These are phyloP conservation scores for Thelephora terrestris DNA, from an alignment of 1,284 basidiomycete species.

Conservation along the genomic window DNA sequence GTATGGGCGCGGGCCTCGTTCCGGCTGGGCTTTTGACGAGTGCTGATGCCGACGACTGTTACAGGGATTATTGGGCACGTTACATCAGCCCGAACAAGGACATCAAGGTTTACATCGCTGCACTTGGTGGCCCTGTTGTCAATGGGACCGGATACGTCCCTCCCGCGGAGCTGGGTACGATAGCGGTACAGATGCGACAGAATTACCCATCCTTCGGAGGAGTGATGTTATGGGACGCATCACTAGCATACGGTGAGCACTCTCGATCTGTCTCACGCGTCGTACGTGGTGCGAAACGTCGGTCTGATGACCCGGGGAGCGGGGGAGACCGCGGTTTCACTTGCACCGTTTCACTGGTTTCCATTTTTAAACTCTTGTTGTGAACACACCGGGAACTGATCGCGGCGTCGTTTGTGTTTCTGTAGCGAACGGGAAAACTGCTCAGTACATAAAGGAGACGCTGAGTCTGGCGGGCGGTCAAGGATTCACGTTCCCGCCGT, in stretches of 20 bases:
- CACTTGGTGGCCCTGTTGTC: slow-evolving; percentile 46
- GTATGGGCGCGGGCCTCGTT: slow-evolving; percentile 2
- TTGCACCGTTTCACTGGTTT: too few species aligned
- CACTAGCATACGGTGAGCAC: slow-evolving; percentile 48
- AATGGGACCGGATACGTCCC: slow-evolving; percentile 47
- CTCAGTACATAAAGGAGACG: too few species aligned
- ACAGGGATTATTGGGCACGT: slow-evolving; percentile 53
- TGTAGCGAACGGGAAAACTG: slow-evolving; percentile 39
- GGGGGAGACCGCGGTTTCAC: too few species aligned
- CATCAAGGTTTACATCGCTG: slow-evolving; percentile 53
- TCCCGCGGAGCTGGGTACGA: slow-evolving; percentile 35
- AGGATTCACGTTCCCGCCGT: slow-evolving; percentile 55
- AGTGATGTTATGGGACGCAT: slow-evolving; percentile 66
- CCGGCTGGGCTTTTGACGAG: neutral
- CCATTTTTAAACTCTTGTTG: too few species aligned
- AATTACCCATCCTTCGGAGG: slow-evolving; percentile 64
- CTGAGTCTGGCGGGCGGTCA: slow-evolving; percentile 43
- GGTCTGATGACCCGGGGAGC: neutral
- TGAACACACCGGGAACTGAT: too few species aligned
- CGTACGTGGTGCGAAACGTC: neutral
- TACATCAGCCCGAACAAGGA: slow-evolving; percentile 43
- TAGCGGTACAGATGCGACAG: slow-evolving; percentile 43
- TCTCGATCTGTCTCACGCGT: neutral
- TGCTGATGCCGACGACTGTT: neutral
- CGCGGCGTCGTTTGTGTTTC: neutral